These are phyloP conservation scores for Zasmidium cellare DNA, from an alignment of 2,329 filamentous ascomycete genomes.

Conservation along the genomic window DNA sequence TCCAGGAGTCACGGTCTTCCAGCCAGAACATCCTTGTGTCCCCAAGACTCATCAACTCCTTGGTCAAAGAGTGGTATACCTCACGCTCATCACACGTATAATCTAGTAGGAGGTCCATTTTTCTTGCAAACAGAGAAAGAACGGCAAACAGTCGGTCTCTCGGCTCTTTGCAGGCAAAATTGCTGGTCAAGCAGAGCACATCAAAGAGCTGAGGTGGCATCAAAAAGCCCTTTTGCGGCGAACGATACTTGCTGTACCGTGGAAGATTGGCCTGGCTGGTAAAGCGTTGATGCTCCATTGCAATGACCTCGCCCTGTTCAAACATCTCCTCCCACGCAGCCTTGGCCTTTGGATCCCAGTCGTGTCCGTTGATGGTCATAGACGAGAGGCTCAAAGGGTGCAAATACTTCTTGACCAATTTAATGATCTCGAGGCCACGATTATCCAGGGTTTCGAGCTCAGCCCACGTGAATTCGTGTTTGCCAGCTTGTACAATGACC, in stretches of 20 bases:
- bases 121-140: background rate
- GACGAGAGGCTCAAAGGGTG: background rate
- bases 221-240: background rate
- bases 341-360: background rate
- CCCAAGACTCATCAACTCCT: background rate
- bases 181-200: background rate
- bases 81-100: background rate
- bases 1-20: background rate
- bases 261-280: background rate
- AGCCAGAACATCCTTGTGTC: slow-evolving; percentile 2
- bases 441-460: slow-evolving; percentile 1
- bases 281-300: background rate
- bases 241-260: background rate
- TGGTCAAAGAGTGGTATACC: background rate
- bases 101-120: background rate
- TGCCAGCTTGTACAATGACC: background rate
- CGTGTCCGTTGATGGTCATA: background rate
- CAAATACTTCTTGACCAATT: background rate
- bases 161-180: background rate
- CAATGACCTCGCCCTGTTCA: background rate
- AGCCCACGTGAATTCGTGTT: background rate
- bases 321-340: background rate
- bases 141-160: background rate
- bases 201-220: background rate
- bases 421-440: background rate